A percentile compares a stretch with the other conserved stretches of the same genome.
Conservation (phyloP, 2,329 filamentous ascomycete species). For the Curvularia spicifera region DNA sequence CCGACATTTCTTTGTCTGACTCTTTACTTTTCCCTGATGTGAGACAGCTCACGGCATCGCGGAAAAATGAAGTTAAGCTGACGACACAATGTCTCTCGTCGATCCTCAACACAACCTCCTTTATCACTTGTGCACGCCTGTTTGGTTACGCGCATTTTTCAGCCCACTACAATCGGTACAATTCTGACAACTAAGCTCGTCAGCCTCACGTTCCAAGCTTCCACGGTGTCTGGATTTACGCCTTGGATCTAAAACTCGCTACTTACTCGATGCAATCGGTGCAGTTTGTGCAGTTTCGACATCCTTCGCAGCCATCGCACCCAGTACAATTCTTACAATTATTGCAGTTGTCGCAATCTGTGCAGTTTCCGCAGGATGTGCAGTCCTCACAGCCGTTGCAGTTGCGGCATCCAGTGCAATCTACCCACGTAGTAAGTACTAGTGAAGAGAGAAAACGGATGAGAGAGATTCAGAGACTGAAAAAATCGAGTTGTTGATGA, state of each 20-base stretch:
- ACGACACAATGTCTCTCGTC: not conserved
- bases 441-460: not conserved
- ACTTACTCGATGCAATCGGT: slow-evolving; percentile 10
- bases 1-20: not conserved
- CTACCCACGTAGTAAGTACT: not conserved
- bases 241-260: no score
- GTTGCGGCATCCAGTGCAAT: slow-evolving; percentile 9
- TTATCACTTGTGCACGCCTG: slow-evolving; percentile 11
- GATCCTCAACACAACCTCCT: not conserved
- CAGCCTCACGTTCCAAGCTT: not conserved
- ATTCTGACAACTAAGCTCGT: slow-evolving; percentile 12
- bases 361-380: slow-evolving; percentile 6
- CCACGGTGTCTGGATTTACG: not conserved
- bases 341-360: not conserved
- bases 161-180: slow-evolving; percentile 16
- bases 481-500: not conserved
- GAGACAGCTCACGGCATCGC: not conserved
- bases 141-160: slow-evolving; percentile 13
- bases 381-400: slow-evolving; percentile 7
- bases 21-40: not conserved
- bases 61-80: not conserved
- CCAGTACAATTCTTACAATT: not conserved
- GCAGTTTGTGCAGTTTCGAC: slow-evolving; percentile 12
- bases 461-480: not conserved
- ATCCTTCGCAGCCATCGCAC: slow-evolving; percentile 4